Conservation (phyloP, 2,329 filamentous ascomycete genomes). For the Monosporascus cannonballus region DNA sequence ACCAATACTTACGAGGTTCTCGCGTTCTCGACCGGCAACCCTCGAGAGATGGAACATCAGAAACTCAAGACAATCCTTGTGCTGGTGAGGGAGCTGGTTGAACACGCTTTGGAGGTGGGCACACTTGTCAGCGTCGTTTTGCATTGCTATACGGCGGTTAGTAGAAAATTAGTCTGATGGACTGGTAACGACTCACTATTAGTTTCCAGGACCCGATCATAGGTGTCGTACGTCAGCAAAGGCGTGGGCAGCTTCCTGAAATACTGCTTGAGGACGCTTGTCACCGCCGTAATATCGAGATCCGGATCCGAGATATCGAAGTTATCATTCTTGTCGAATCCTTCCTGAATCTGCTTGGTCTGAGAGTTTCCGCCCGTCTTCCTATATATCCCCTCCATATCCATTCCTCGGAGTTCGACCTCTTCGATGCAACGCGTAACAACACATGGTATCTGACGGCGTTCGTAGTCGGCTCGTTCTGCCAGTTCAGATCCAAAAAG, state of each 20-base stretch:
- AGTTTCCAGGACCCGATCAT: slow-evolving; percentile 81
- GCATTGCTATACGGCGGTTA: slow-evolving; percentile 45
- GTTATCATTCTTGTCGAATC: slow-evolving; percentile 80
- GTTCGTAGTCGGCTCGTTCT: slow-evolving; percentile 81
- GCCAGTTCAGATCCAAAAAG: slow-evolving; percentile 88
- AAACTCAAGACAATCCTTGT: slow-evolving; percentile 87
- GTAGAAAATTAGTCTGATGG: neutral
- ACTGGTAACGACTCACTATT: slow-evolving; percentile 47
- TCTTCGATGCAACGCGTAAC: slow-evolving; percentile 94
- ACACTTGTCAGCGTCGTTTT: slow-evolving; percentile 61
- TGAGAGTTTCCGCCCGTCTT: slow-evolving; percentile 93
- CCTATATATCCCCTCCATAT: slow-evolving; percentile 94
- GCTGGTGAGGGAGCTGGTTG: slow-evolving; percentile 71
- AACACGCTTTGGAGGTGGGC: slow-evolving; percentile 68
- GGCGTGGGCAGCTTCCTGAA: slow-evolving; percentile 89
- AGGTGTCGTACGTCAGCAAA: slow-evolving; percentile 86
- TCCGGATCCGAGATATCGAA: slow-evolving; percentile 91
- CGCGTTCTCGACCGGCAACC: slow-evolving; percentile 73
- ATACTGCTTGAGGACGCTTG: slow-evolving; percentile 93
- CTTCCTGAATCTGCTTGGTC: slow-evolving; percentile 83
- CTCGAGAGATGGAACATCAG: slow-evolving; percentile 88
- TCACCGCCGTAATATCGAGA: slow-evolving; percentile 93
- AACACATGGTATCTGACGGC: slow-evolving; percentile 80
- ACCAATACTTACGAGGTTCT: slow-evolving; percentile 66
- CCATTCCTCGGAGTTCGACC: slow-evolving; percentile 93